phyloP scores from a whole-genome alignment of 305 asterid species.

The Solanum hybrid region DNA sequence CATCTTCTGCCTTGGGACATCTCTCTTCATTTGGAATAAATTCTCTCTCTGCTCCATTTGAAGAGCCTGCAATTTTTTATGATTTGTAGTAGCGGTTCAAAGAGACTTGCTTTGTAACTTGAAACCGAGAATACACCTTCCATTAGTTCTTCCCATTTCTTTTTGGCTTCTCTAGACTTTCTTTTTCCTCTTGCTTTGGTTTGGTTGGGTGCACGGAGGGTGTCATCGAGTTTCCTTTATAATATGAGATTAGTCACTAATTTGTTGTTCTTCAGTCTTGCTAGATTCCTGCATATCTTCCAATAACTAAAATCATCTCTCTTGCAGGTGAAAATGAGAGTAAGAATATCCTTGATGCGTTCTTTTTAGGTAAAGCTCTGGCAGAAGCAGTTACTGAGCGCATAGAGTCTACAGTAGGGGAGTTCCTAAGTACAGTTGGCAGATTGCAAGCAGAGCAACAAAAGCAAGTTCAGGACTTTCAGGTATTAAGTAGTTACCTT shows the following conservation, averaged over 20 bases:
- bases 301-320: background rate
- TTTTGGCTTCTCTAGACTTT: background rate
- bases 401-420: conserved; percentile 65
- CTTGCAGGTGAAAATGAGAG: conserved; percentile 64
- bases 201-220: background rate
- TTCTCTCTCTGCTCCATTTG: background rate
- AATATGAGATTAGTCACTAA: background rate
- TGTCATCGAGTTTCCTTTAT: background rate
- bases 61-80: background rate
- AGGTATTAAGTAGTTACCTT: conserved; percentile 29
- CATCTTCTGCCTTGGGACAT: background rate
- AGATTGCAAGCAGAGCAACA: conserved; percentile 82
- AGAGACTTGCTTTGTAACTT: background rate
- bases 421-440: conserved; percentile 59
- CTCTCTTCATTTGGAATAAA: background rate
- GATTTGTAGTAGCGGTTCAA: background rate
- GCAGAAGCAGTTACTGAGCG: conserved; percentile 74
- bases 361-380: conserved; percentile 85
- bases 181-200: background rate
- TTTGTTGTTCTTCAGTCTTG: background rate
- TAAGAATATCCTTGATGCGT: conserved; percentile 61
- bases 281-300: background rate
- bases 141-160: background rate
- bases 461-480: conserved; percentile 64
- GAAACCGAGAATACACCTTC: background rate